Evolutionary conservation across 768 basidiomycete species (phyloP), one percentile per base, ranked within the genome.

Genomic region (Suillus fuscotomentosus): DNA sequence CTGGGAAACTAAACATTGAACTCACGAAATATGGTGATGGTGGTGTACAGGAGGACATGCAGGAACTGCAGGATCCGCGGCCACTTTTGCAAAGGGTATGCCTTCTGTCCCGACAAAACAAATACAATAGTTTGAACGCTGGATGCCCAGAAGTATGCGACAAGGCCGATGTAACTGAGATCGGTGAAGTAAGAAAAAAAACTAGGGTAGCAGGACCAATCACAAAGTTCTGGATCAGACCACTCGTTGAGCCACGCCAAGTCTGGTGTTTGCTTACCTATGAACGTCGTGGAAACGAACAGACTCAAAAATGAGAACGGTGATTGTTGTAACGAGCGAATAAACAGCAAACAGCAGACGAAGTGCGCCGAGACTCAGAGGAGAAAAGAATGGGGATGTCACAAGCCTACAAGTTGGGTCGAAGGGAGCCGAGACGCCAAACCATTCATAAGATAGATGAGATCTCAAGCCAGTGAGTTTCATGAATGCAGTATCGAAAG

Each of bases 151-250:
- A 86, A 85, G 73, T 90, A 91, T 24, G 87, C 80, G 22, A 82
- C 79, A 1, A 89, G 68, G 0, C 90, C 90, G 43, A 85, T 83
- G 64, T 85, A 88, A 0, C 86, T 82, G 1, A 90, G 80, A 64
- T 84, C 68, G 0, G 89, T 90, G 72, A 90, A 90, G 75, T 86
- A 90, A 9, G 84, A 83, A 67, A 88, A 81, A 76, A 77, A 88
- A 22, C 88, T 89, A 70, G 41, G 0, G 34, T 39, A 55, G 47
- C 9, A 42, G 50, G 67, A 39, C 60, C 59, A 62, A 31, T 24
- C 51, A 15, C 9, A 48, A 2, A n/a, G 63, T 62, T 6, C 15
- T 54, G 34, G 24, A 61, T 48, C 31, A 34, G 39, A 45, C 7
- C 41, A 24, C 17, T 15, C 17, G 15, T 51, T 8, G 59, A 3